phyloP scores from a whole-genome alignment of 1,139 yeast genomes.

The Kazachstania sp. region DNA sequence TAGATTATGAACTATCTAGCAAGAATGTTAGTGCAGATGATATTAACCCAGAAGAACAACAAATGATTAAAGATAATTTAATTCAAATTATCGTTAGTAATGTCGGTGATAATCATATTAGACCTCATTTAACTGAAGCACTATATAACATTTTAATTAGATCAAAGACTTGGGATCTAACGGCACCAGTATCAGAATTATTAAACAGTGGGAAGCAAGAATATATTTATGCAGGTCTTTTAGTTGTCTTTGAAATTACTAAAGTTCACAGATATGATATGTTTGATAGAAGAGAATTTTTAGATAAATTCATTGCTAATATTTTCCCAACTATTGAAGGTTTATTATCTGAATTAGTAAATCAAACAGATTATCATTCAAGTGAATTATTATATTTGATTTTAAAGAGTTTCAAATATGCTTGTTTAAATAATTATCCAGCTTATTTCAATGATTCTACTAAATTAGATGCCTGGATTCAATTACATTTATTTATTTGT shows the following conservation, averaged over 20 bases:
- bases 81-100: slow-evolving; percentile 40
- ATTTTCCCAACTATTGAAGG: slow-evolving; percentile 51
- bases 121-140: slow-evolving; percentile 61
- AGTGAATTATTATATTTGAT: slow-evolving; percentile 55
- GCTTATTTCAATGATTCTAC: slow-evolving; percentile 40
- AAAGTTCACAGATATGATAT: slow-evolving; percentile 52
- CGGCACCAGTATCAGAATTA: slow-evolving; percentile 33
- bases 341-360: slow-evolving; percentile 39
- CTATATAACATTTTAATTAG: slow-evolving; percentile 59
- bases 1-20: slow-evolving; percentile 37
- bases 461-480: slow-evolving; percentile 57
- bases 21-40: slow-evolving; percentile 36
- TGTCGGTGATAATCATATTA: slow-evolving; percentile 35
- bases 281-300: slow-evolving; percentile 37
- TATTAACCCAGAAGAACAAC: slow-evolving; percentile 44
- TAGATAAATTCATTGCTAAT: slow-evolving; percentile 41
- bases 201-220: slow-evolving; percentile 41
- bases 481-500: slow-evolving; percentile 46
- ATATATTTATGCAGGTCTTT: slow-evolving; percentile 50
- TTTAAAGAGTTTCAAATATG: slow-evolving; percentile 56
- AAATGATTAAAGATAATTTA: slow-evolving; percentile 43
- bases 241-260: slow-evolving; percentile 48
- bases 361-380: slow-evolving; percentile 33
- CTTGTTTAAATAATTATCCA: slow-evolving; percentile 51
- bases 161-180: slow-evolving; percentile 30